A percentile compares a stretch with the other conserved stretches of the same genome.
Evolutionary conservation across 140 eudicot species (phyloP).

Genomic region (Cichorium intybus): DNA sequence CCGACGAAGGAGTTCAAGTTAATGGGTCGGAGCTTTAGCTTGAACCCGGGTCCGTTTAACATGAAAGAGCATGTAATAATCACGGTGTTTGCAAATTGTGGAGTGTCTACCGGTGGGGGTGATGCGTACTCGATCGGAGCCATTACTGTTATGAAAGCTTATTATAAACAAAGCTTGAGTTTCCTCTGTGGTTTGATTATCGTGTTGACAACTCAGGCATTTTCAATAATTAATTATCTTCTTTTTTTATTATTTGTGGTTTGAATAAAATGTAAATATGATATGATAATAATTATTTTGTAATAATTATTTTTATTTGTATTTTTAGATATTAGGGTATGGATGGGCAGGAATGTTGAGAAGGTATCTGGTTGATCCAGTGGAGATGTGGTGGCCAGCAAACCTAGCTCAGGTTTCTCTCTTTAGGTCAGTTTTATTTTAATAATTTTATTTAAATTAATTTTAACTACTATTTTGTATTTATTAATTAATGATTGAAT

Average conservation of each 20-base stretch:
- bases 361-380: conserved; percentile 93
- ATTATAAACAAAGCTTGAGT: conserved; percentile 61
- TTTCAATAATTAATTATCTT: too few species aligned
- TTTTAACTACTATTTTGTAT: not conserved
- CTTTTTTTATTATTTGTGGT: not conserved
- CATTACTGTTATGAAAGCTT: conserved; percentile 94
- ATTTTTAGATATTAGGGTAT: conserved; percentile 66
- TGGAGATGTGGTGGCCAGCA: conserved; percentile 99
- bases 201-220: conserved; percentile 89
- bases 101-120: conserved; percentile 78
- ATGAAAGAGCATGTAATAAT: conserved; percentile 91
- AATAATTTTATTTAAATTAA: not conserved
- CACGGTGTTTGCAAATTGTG: conserved; percentile 84
- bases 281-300: not conserved
- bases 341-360: conserved; percentile 99
- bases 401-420: conserved; percentile 93
- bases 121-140: conserved; percentile 96
- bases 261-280: not conserved
- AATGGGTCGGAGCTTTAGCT: conserved; percentile 56
- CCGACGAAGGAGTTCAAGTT: conserved; percentile 45
- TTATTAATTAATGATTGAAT: not conserved
- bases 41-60: conserved; percentile 94
- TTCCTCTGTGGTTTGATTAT: conserved; percentile 64
- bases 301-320: not conserved
- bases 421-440: conserved; percentile 45